Base-by-base conservation (phyloP, 1,139 yeast genomes). In the Saccharomyces hybrid region DNA sequence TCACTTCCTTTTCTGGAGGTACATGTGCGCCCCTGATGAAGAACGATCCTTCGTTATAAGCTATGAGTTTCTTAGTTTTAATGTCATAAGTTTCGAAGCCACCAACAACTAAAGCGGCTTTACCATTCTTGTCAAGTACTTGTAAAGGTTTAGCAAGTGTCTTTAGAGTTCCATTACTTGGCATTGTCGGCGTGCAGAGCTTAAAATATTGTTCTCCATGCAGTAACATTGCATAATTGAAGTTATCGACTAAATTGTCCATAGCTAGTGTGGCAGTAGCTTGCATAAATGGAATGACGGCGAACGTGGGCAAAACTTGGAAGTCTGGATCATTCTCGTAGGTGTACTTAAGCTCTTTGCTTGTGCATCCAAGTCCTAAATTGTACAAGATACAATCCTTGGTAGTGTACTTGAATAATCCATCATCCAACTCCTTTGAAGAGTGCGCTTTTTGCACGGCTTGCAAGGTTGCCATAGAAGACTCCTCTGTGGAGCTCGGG, bases 201-300 rank as follows among this genome's bases (percentile, higher is more conserved):
- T 84, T 91, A 64, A 91, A 77, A 72, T 87, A 93, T 71, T 93
- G 98, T 74, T 93, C 99, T 59, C 99, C 99, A 70, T 93, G 98
- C 65, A 93, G 78, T 68, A 93, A 79, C 73, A 85, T 78, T 83
- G 86, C 82, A 62, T 95, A 96, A 74, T 88, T 88, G 78, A 88
- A 91, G 73, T 88, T 84, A 60, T 84, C 86, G 65, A 88, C 83
- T 54, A 84, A 73, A 56, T 75, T 75, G 57, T 79, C 74, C 68
- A 82, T 80, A 46, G 83, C 77, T 55, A 79, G 70, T 56, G 77
- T 78, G 53, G 82, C 75, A 56, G 76, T 75, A 53, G 77, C 76
- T 34, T 81, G 78, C 78, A 84, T 80, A 59, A 77, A 79, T 49
- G 96, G 95, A 66, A 91, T 83, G 59, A 90, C 96, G 58, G 96